These are phyloP conservation scores for Ascochyta rabiei DNA, from an alignment of 2,329 filamentous ascomycete genomes.

Conservation along the genomic window DNA sequence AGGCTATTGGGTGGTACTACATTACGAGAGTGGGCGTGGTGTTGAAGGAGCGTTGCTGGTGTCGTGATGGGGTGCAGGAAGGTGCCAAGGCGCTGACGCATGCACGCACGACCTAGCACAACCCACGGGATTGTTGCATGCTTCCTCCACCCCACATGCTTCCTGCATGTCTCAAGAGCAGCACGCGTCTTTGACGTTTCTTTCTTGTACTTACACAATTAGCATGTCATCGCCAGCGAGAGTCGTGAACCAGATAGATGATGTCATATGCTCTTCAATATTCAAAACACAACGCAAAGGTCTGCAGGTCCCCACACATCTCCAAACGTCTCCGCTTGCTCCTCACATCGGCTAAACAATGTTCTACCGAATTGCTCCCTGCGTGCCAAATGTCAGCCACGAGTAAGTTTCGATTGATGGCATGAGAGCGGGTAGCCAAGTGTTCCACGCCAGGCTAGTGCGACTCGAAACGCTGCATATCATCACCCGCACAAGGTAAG, in stretches of 20 bases:
- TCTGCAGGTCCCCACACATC: neutral
- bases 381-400: slow-evolving; percentile 1
- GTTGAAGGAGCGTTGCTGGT: slow-evolving; percentile 20
- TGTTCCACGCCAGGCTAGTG: slow-evolving; percentile 13
- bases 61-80: slow-evolving; percentile 18
- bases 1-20: slow-evolving; percentile 24
- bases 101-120: slow-evolving; percentile 18
- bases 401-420: neutral
- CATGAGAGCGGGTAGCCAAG: slow-evolving; percentile 8
- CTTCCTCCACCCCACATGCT: neutral
- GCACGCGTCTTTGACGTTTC: neutral
- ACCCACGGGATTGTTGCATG: slow-evolving; percentile 22
- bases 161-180: neutral
- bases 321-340: neutral
- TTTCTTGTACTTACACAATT: neutral
- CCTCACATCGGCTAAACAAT: slow-evolving; percentile 5
- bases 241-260: neutral
- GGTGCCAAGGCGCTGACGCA: slow-evolving; percentile 30
- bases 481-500: neutral
- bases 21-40: slow-evolving; percentile 21
- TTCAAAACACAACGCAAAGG: neutral
- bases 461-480: slow-evolving; percentile 10
- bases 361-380: slow-evolving; percentile 1
- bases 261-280: neutral
- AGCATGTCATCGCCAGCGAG: neutral